Percentiles rank a stretch among this genome's conserved stretches.
Evolutionary conservation across 2,329 filamentous ascomycete genomes (phyloP).

Genomic region (Aspergillus alliaceus): DNA sequence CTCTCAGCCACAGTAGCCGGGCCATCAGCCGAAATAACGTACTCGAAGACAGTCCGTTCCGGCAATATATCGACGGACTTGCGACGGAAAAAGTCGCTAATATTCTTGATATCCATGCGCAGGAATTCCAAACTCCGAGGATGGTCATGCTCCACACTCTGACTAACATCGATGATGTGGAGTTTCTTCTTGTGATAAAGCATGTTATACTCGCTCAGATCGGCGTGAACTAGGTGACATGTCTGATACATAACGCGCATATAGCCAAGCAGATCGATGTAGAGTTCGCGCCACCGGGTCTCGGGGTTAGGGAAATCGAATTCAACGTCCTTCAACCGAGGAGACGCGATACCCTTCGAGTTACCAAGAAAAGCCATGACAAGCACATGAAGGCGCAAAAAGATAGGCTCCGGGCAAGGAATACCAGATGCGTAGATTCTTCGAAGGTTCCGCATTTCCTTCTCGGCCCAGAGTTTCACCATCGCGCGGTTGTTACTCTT

Average conservation of each 20-base stretch:
- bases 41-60: slow-evolving; percentile 80
- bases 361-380: slow-evolving; percentile 94
- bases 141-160: slow-evolving; percentile 96
- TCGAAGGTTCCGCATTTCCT: slow-evolving; percentile 92
- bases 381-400: slow-evolving; percentile 88
- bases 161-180: slow-evolving; percentile 96
- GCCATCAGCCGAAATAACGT: slow-evolving; percentile 67
- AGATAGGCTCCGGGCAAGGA: slow-evolving; percentile 84
- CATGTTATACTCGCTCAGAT: slow-evolving; percentile 97
- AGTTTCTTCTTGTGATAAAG: slow-evolving; percentile 80
- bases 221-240: slow-evolving; percentile 89
- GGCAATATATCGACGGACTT: slow-evolving; percentile 79
- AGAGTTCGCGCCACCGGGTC: slow-evolving; percentile 73
- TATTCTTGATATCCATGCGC: slow-evolving; percentile 98
- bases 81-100: slow-evolving; percentile 85
- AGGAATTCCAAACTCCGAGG: slow-evolving; percentile 89
- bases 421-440: slow-evolving; percentile 82
- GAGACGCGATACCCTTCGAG: slow-evolving; percentile 81
- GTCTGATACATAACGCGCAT: slow-evolving; percentile 94
- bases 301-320: slow-evolving; percentile 68
- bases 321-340: slow-evolving; percentile 81
- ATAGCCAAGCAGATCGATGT: slow-evolving; percentile 78
- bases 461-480: slow-evolving; percentile 98
- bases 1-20: slow-evolving; percentile 36
- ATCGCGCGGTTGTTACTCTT: slow-evolving; percentile 94